These are phyloP conservation scores for Tagetes erecta DNA, from an alignment of 129 eudicot species.

Conservation along the genomic window DNA sequence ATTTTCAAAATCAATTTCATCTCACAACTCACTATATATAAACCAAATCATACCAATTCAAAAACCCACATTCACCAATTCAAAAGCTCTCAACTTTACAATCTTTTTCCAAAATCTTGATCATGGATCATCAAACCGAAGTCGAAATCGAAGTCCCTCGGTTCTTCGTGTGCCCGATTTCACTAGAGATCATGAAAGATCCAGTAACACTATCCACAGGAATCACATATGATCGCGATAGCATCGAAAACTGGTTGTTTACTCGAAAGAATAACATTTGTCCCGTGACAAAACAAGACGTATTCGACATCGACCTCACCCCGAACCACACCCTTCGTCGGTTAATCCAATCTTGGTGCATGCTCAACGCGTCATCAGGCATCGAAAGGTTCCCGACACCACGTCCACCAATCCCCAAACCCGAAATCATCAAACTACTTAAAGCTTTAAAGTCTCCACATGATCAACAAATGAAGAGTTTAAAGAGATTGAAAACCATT, in stretches of 20 bases:
- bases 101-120: neutral
- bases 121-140: neutral
- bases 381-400: conserved; percentile 35
- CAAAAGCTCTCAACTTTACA: neutral
- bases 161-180: conserved; percentile 36
- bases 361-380: conserved; percentile 30
- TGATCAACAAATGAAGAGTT: conserved; percentile 12
- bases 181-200: conserved; percentile 40
- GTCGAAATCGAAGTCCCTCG: conserved; percentile 24
- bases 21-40: neutral
- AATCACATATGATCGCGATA: conserved; percentile 37
- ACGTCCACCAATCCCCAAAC: conserved; percentile 18
- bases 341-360: conserved; percentile 40
- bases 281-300: conserved; percentile 33
- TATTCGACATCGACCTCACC: conserved; percentile 26
- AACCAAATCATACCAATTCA: conserved; percentile 3
- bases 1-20: neutral
- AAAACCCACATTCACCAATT: conserved; percentile 1
- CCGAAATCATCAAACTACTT: conserved; percentile 21
- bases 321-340: conserved; percentile 45
- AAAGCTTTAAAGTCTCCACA: conserved; percentile 17
- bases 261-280: conserved; percentile 22
- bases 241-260: conserved; percentile 38
- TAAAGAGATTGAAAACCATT: conserved; percentile 12
- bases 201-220: conserved; percentile 36